A percentile compares a stretch with the other conserved stretches of the same genome.
These are phyloP conservation scores for Tulasnella sp. DNA, from an alignment of 768 basidiomycete genomes.

Conservation along the genomic window DNA sequence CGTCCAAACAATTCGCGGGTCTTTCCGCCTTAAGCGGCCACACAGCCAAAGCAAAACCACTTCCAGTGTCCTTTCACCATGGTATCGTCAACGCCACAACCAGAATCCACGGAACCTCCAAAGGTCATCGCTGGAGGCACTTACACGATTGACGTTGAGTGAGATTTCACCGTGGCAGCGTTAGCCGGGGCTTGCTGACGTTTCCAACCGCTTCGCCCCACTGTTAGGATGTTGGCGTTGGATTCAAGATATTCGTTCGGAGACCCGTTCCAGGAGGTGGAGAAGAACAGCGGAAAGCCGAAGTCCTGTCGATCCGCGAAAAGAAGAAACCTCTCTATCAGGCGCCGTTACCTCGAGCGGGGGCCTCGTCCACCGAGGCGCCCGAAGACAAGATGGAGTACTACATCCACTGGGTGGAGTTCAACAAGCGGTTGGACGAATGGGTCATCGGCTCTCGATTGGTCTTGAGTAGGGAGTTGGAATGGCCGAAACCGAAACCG, in stretches of 20 bases:
- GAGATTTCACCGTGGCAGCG: conserved; percentile 30
- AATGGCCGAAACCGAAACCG: conserved; percentile 90
- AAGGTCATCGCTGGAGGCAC: conserved; percentile 70
- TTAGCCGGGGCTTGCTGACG: background rate
- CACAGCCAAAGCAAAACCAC: background rate
- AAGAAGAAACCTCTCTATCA: conserved; percentile 62
- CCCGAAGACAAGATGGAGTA: conserved; percentile 83
- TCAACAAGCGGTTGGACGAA: conserved; percentile 98
- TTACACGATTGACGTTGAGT: conserved; percentile 67
- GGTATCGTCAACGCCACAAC: conserved; percentile 18
- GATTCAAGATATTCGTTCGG: conserved; percentile 92
- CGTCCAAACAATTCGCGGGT: background rate
- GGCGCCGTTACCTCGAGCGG: conserved; percentile 31
- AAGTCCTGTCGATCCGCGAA: conserved; percentile 92
- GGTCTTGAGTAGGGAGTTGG: conserved; percentile 77
- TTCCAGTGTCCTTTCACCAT: background rate
- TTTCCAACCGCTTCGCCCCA: conserved; percentile 12
- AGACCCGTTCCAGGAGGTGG: conserved; percentile 72
- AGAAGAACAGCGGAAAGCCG: conserved; percentile 86
- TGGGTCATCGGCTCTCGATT: conserved; percentile 91
- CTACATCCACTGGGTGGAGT: conserved; percentile 98
- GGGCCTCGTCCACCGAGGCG: conserved; percentile 47
- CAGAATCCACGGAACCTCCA: conserved; percentile 44
- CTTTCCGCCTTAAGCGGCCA: background rate
- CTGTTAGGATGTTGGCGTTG: conserved; percentile 75